Base-by-base conservation (phyloP, 1,139 yeast species). In the Candida sp. region DNA sequence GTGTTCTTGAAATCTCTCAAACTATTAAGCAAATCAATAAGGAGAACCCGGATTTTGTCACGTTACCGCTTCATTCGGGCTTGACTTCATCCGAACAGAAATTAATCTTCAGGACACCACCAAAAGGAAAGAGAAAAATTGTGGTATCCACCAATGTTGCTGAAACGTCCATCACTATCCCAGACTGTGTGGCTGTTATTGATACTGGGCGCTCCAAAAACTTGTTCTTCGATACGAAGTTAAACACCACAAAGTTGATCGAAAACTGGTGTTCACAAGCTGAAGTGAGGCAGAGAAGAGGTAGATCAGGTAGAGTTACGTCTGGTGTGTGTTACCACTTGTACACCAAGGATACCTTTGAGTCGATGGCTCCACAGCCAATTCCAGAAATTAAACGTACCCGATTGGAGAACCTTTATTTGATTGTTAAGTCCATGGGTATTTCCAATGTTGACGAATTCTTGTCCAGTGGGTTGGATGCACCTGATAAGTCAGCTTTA, bases 271-370 rank as follows among this genome's bases (percentile, higher is more conserved):
- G 93, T 34, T 93, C 98, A 0, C 82, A 81, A 57, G 98, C 98
- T 0, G 97, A 96, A 63, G 86, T 88, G n/a, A 83, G 85, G 41
- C 99, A 94, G 68, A 81, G 99, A 70, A 78, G 97, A 65, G 99
- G 99, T 65, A 90, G 99, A 76, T 96, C 98, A n/a, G 99, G 99
- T 56, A 94, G 99, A 81, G 92, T 93, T 12, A 81, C 86, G 28
- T 78, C 77, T 31, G 99, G 99, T 53, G 75, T 75, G 9, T 92
- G 98, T 56, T 94, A 85, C 69, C 93, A 90, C 63, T 67, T 94
- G 44, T 94, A 84, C 67, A 87, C 98, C 0, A 70, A 73, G 49
- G 82, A 81, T 2, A 80, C 89, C 0, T 86, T 84, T 58, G 67
- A 69, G 0, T 63, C 69, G 4, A 88, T 92, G 96, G 70, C 80